Evolutionary conservation across 2,329 filamentous ascomycete species (phyloP).

Genomic region (Tolypocladium tropicale): DNA sequence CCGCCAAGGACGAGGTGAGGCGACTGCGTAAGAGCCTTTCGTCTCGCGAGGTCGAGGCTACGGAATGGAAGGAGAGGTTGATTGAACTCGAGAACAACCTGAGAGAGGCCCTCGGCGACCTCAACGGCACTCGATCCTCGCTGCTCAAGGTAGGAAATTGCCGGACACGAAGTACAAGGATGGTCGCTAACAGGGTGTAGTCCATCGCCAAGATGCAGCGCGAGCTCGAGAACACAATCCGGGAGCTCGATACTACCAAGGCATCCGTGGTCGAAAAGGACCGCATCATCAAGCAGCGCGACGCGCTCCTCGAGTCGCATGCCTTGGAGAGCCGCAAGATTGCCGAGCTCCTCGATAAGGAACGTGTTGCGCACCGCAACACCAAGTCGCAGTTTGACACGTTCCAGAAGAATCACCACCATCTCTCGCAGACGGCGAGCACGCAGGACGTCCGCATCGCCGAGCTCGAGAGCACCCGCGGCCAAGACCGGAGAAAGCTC

Average conservation of each 20-base stretch:
- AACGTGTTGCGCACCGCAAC: slow-evolving; percentile 72
- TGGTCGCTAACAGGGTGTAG: slow-evolving; percentile 22
- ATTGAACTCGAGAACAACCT: slow-evolving; percentile 85
- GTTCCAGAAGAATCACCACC: slow-evolving; percentile 76
- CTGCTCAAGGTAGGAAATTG: slow-evolving; percentile 57
- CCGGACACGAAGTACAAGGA: background rate
- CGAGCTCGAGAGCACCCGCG: slow-evolving; percentile 74
- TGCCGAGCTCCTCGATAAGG: slow-evolving; percentile 81
- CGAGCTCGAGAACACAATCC: slow-evolving; percentile 73
- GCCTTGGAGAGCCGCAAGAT: slow-evolving; percentile 78
- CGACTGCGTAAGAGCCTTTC: slow-evolving; percentile 74
- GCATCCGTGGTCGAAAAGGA: slow-evolving; percentile 82
- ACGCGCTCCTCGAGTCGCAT: slow-evolving; percentile 78
- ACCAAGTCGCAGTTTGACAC: slow-evolving; percentile 84
- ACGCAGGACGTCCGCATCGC: slow-evolving; percentile 76
- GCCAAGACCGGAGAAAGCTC: slow-evolving; percentile 68
- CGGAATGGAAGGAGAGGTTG: slow-evolving; percentile 82
- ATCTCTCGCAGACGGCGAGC: slow-evolving; percentile 74
- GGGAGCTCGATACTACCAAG: slow-evolving; percentile 72
- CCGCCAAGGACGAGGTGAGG: slow-evolving; percentile 77
- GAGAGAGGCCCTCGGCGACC: slow-evolving; percentile 75
- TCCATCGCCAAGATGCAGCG: slow-evolving; percentile 80
- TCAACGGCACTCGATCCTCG: slow-evolving; percentile 75
- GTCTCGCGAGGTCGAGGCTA: slow-evolving; percentile 76
- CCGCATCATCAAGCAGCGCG: slow-evolving; percentile 78